Evolutionary conservation across 495 filamentous ascomycete genomes (phyloP).

Genomic region (Penicillium cataractarum): DNA sequence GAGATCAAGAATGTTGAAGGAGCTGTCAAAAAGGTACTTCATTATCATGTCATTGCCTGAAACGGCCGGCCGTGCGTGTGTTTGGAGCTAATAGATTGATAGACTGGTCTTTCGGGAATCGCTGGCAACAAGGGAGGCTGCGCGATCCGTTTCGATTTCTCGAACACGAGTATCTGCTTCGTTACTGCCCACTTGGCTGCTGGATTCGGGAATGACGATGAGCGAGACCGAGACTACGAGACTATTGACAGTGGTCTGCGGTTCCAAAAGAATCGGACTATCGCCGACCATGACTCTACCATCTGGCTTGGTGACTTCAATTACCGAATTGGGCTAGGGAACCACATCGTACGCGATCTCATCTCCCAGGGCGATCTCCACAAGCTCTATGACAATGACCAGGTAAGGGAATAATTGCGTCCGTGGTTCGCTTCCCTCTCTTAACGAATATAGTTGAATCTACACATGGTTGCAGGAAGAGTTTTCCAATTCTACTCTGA

Average conservation of each 20-base stretch:
- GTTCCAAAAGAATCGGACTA: slow-evolving; percentile 86
- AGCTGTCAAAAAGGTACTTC: slow-evolving; percentile 78
- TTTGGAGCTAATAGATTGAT: slow-evolving; percentile 19
- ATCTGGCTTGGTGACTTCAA: slow-evolving; percentile 99
- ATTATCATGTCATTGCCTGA: too few relatives aligned
- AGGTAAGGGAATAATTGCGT: slow-evolving; percentile 52
- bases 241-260: slow-evolving; percentile 86
- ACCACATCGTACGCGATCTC: slow-evolving; percentile 77
- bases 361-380: slow-evolving; percentile 71
- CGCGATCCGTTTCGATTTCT: slow-evolving; percentile 93
- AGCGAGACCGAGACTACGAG: slow-evolving; percentile 88
- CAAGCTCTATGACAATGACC: slow-evolving; percentile 88
- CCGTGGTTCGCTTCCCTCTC: not conserved
- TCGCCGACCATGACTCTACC: slow-evolving; percentile 91
- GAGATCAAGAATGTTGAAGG: slow-evolving; percentile 97
- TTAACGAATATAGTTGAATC: slow-evolving; percentile 61
- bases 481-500: slow-evolving; percentile 92
- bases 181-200: slow-evolving; percentile 97
- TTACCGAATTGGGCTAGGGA: slow-evolving; percentile 86
- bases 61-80: not conserved
- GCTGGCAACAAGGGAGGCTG: slow-evolving; percentile 98
- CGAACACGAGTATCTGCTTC: slow-evolving; percentile 91
- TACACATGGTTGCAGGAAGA: slow-evolving; percentile 92
- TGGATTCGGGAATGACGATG: slow-evolving; percentile 96
- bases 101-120: slow-evolving; percentile 95